Conservation (phyloP, 1,284 basidiomycete genomes). For the Gomphus sp. region DNA sequence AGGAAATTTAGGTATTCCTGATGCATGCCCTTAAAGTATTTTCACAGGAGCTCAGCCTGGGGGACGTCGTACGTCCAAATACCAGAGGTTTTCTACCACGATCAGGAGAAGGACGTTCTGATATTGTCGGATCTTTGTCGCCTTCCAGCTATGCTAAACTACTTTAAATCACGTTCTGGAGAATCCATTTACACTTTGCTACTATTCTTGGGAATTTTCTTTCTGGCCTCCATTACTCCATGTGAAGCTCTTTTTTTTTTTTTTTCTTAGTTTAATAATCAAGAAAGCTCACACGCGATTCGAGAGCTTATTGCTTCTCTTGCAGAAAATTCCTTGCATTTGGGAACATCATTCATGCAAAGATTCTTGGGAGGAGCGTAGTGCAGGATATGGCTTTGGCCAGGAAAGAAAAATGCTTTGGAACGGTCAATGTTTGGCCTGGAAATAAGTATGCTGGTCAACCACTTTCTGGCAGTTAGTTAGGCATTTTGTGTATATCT, state of each 20-base stretch:
- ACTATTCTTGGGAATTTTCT: not conserved
- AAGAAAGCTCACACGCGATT: not conserved
- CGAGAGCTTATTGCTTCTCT: not conserved
- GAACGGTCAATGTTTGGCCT: not conserved
- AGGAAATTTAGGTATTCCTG: no score
- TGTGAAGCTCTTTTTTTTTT: not conserved
- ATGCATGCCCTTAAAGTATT: not conserved
- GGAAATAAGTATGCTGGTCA: not conserved
- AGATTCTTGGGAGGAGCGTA: not conserved
- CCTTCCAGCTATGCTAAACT: not conserved
- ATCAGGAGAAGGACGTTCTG: not conserved
- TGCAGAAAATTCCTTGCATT: not conserved
- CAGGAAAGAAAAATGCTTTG: not conserved
- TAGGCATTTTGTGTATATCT: not conserved
- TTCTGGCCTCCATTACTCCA: not conserved
- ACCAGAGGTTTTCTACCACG: not conserved
- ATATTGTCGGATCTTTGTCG: not conserved
- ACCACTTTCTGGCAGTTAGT: not conserved
- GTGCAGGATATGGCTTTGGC: not conserved
- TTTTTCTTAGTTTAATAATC: not conserved
- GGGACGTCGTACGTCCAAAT: not conserved
- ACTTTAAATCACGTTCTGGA: not conserved
- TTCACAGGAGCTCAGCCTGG: not conserved
- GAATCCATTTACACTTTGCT: not conserved
- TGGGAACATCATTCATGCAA: not conserved